Evolutionary conservation across 2,329 filamentous ascomycete species (phyloP).

Genomic region (Metarhizium brunneum): DNA sequence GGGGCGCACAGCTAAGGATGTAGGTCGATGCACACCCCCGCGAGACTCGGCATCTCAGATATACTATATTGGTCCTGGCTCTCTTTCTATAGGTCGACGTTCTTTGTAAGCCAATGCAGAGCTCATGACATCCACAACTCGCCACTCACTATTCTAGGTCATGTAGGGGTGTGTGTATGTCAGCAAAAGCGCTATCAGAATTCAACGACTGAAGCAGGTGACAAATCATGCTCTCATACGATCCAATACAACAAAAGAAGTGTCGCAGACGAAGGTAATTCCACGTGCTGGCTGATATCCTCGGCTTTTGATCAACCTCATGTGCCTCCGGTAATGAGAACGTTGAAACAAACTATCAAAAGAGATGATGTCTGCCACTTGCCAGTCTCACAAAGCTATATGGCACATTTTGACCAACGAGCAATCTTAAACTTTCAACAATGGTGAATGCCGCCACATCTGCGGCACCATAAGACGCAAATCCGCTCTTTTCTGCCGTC

Average conservation of each 20-base stretch:
- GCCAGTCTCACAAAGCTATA: constrained; percentile 80
- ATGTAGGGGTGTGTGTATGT: not conserved
- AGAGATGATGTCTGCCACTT: constrained; percentile 32
- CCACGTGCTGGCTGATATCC: not conserved
- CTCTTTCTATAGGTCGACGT: not conserved
- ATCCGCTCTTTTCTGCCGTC: constrained; percentile 65
- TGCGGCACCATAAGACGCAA: constrained; percentile 68
- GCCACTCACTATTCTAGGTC: not conserved
- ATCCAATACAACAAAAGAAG: not conserved
- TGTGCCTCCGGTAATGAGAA: not conserved
- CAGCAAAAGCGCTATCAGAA: not conserved
- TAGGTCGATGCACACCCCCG: no score
- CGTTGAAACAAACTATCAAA: not conserved
- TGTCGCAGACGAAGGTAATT: not conserved
- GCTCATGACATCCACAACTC: not conserved
- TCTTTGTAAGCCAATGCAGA: not conserved
- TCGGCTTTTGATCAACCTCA: not conserved
- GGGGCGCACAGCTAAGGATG: no score
- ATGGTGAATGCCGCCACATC: constrained; percentile 80
- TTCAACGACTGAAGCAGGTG: not conserved
- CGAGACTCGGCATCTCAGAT: not conserved
- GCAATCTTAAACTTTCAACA: constrained; percentile 66
- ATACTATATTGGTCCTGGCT: not conserved
- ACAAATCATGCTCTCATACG: not conserved
- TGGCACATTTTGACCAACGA: constrained; percentile 79